These are phyloP conservation scores for Phytophthora pistaciae DNA, from an alignment of 352 stramenopile genomes.

Conservation along the genomic window DNA sequence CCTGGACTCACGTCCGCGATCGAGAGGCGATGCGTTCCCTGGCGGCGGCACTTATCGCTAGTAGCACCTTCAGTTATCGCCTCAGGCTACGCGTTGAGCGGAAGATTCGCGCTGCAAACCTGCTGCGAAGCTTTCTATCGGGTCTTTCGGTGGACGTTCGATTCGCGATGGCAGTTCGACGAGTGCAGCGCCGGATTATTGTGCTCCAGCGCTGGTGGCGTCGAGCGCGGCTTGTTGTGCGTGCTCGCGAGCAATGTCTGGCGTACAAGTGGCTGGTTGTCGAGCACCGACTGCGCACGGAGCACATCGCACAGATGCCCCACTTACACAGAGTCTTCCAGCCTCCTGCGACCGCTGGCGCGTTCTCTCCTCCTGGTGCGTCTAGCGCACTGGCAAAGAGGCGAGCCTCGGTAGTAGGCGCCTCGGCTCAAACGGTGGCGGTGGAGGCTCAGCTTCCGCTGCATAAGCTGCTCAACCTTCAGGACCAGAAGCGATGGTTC, in stretches of 20 bases:
- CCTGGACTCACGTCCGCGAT: constrained; percentile 48
- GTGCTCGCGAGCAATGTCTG: constrained; percentile 56
- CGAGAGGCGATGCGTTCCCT: constrained; percentile 33
- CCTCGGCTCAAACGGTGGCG: background rate
- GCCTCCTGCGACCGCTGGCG: constrained; percentile 23
- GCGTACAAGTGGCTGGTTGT: constrained; percentile 64
- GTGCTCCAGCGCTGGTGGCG: constrained; percentile 75
- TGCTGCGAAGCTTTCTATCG: constrained; percentile 54
- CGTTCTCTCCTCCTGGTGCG: background rate
- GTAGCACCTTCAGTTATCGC: constrained; percentile 49
- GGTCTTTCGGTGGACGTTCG: constrained; percentile 68
- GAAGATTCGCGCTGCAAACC: constrained; percentile 39
- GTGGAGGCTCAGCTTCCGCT: constrained; percentile 35
- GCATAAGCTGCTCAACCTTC: constrained; percentile 63
- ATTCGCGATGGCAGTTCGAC: constrained; percentile 71
- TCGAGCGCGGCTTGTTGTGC: constrained; percentile 62
- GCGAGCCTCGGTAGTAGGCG: constrained; percentile 9
- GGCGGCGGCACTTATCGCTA: constrained; percentile 43
- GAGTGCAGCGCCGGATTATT: constrained; percentile 59
- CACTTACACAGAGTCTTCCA: constrained; percentile 68
- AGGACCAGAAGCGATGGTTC: constrained; percentile 62
- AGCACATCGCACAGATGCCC: constrained; percentile 65
- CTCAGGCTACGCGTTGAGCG: constrained; percentile 49
- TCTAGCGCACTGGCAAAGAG: constrained; percentile 16
- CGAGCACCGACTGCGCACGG: constrained; percentile 51